Conservation (phyloP, 352 stramenopile genomes). For the Pilasporangium apinafurcum region DNA sequence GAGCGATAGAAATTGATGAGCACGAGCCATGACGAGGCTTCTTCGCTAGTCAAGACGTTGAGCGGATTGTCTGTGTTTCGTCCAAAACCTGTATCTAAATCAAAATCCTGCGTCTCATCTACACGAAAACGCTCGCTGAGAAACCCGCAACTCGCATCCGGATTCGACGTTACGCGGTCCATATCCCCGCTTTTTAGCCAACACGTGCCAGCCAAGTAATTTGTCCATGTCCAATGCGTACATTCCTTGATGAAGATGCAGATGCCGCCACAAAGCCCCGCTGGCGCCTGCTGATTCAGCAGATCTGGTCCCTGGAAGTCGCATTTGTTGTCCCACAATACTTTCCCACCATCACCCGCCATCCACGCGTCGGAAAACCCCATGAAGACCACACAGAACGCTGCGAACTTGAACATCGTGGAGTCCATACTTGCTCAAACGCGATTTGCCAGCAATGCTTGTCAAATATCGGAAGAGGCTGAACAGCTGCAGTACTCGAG, state of each 20-base stretch:
- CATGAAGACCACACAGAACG: too few relatives aligned
- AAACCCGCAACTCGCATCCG: slow-evolving; percentile 6
- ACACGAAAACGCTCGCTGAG: slow-evolving; percentile 3
- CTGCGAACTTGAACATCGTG: too few relatives aligned
- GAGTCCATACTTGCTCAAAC: too few relatives aligned
- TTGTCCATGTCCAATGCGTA: slow-evolving; percentile 35
- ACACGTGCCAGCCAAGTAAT: slow-evolving; percentile 15
- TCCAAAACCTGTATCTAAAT: slow-evolving; percentile 1
- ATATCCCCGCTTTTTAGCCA: slow-evolving; percentile 17
- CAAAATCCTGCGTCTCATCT: slow-evolving; percentile 1
- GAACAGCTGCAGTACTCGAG: too few relatives aligned
- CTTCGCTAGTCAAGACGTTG: slow-evolving; percentile 8
- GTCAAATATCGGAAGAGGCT: too few relatives aligned
- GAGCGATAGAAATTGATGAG: slow-evolving; percentile 23
- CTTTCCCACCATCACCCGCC: slow-evolving; percentile 12
- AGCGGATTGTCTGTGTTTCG: neutral
- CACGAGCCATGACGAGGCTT: slow-evolving; percentile 18
- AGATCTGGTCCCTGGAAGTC: slow-evolving; percentile 17
- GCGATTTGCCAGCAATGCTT: too few relatives aligned
- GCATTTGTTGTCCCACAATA: slow-evolving; percentile 23
- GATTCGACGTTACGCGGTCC: slow-evolving; percentile 1
- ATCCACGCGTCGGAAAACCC: slow-evolving; percentile 7
- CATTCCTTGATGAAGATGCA: slow-evolving; percentile 16
- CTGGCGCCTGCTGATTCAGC: slow-evolving; percentile 9
- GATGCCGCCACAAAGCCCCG: slow-evolving; percentile 20